Evolutionary conservation across 1,284 basidiomycete species (phyloP), one percentile per base, ranked within the genome.

Genomic region (Xanthoconium separans): DNA sequence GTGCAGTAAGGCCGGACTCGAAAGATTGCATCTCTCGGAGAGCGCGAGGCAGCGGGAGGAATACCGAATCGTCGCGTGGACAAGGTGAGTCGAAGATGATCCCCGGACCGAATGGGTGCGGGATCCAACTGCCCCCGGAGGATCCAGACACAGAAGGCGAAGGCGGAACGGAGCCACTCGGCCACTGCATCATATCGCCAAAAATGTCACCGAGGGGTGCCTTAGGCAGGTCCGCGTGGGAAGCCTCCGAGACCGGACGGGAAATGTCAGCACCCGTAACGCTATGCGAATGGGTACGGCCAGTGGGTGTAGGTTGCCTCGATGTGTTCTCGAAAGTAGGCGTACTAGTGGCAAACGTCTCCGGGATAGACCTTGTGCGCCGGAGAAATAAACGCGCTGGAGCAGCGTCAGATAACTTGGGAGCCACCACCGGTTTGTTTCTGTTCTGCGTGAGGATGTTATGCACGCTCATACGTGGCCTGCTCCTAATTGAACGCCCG

Each of bases 21-120:
- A 91, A 92, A 0, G 86, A 89, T 60, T 90, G 87, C 83, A 91
- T 86, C 66, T 86, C 86, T 18, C 89, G 83, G 37, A 91, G 66
- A 40, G 76, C 73, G 3, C 79, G 82, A 2, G 80, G 77, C 1
- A 77, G 58, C 73, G 72, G 62, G 70, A 76, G 49, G 68, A 69
- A 54, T 3, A 58, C 12, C 1, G 70, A 54, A 2, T 73, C 65
- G n/a, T 75, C 67, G 5, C 55, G 66, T 50, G 79, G 75, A 6
- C 76, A 70, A 4, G 86, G 87, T 0, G 81, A 76, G 54, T 84
- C 82, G 59, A 86, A 91, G 2, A 70, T 61, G 30, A 89, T 77
- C 11, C 82, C 80, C 10, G 70, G 65, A 16, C 88, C 88, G 65
- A 91, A 91, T 1, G 88, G 88, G 56, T 80, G 65, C 4, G 66